phyloP scores from a whole-genome alignment of 768 basidiomycete species.

The Pleurotus citrinopileatus region DNA sequence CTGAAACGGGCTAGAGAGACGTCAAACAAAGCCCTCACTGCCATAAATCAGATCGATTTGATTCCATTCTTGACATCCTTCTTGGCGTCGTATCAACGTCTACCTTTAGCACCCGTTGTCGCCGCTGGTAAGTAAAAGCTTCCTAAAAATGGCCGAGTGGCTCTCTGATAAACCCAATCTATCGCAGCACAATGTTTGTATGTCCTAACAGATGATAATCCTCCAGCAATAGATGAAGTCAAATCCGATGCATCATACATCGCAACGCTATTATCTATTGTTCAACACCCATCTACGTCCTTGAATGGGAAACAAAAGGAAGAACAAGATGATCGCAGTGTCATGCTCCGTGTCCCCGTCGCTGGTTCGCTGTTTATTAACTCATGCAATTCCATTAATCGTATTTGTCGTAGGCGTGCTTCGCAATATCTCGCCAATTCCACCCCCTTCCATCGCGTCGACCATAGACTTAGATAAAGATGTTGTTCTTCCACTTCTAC shows the following conservation, averaged over 20 bases:
- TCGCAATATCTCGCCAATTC: constrained; percentile 73
- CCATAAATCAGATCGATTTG: constrained; percentile 78
- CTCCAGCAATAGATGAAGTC: constrained; percentile 65
- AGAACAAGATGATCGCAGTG: constrained; percentile 41
- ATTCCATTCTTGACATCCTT: constrained; percentile 91
- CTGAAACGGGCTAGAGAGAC: constrained; percentile 65
- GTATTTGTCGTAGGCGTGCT: constrained; percentile 55
- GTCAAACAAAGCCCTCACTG: constrained; percentile 86
- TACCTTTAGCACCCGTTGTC: constrained; percentile 70
- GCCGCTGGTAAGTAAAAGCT: constrained; percentile 63
- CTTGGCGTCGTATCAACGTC: constrained; percentile 61
- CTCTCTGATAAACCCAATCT: neutral
- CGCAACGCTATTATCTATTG: constrained; percentile 63
- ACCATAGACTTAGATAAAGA: constrained; percentile 69
- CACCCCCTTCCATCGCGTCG: constrained; percentile 61
- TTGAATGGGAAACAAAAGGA: constrained; percentile 40
- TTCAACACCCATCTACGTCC: constrained; percentile 29
- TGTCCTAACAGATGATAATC: constrained; percentile 90
- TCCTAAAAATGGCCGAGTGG: neutral
- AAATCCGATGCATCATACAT: constrained; percentile 58
- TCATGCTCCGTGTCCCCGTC: constrained; percentile 62
- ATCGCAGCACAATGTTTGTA: constrained; percentile 84
- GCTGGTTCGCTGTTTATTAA: constrained; percentile 45
- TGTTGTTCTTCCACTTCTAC: constrained; percentile 67
- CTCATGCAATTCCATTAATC: neutral